Evolutionary conservation across 1,284 basidiomycete species (phyloP).

Genomic region (Ceratobasidium sp.): DNA sequence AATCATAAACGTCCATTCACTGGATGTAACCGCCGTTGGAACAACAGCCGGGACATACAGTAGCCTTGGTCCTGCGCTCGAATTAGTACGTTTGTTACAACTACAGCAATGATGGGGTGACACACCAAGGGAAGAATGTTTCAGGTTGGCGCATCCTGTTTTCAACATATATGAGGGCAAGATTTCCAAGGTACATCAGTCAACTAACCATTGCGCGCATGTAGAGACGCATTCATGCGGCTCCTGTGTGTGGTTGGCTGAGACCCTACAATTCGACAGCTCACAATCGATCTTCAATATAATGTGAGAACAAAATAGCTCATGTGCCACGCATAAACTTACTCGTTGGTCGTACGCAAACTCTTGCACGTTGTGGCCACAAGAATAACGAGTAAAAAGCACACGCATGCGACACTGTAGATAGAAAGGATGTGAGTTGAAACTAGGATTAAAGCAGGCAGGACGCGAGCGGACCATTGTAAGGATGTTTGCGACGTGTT

Average conservation of each 20-base stretch:
- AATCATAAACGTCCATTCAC: background rate
- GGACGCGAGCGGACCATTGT: constrained; percentile 15
- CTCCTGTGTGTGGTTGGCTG: constrained; percentile 29
- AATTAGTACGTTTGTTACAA: constrained; percentile 1
- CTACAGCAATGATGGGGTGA: background rate
- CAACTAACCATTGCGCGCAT: constrained; percentile 33
- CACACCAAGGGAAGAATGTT: constrained; percentile 37
- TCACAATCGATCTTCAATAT: constrained; percentile 35
- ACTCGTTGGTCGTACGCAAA: constrained; percentile 37
- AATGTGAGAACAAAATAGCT: background rate
- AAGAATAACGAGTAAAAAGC: constrained; percentile 37
- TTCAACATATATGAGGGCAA: background rate
- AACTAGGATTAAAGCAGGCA: background rate
- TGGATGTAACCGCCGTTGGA: background rate
- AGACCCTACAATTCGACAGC: constrained; percentile 26
- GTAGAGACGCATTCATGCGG: constrained; percentile 25
- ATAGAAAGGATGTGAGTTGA: background rate
- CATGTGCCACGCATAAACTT: background rate
- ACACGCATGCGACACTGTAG: constrained; percentile 37
- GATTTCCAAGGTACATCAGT: background rate
- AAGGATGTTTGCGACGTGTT: background rate
- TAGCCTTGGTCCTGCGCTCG: constrained; percentile 14
- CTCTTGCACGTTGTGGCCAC: constrained; percentile 38
- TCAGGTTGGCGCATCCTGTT: constrained; percentile 37
- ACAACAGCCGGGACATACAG: background rate